phyloP scores from a whole-genome alignment of 2,329 filamentous ascomycete species.

The Sporothrix variecibatus region DNA sequence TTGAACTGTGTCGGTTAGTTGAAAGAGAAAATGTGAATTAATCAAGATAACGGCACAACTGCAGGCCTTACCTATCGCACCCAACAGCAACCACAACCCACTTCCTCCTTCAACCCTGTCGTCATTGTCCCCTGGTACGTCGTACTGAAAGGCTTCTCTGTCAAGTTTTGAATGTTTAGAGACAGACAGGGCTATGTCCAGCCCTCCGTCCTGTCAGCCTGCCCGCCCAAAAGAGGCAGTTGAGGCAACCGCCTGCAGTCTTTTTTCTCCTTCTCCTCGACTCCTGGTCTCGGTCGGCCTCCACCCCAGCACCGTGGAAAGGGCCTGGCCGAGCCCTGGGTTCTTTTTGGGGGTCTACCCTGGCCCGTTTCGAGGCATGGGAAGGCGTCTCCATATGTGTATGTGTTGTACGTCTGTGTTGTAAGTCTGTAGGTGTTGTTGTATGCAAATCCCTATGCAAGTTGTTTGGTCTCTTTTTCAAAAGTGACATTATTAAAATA shows the following conservation, averaged over 20 bases:
- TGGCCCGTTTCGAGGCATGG: constrained; percentile 11
- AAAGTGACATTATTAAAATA: constrained; percentile 13
- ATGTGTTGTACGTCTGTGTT: neutral
- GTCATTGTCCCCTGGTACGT: neutral
- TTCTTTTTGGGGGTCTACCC: neutral
- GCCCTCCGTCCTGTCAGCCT: neutral
- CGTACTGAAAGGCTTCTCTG: neutral
- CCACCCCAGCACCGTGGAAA: neutral
- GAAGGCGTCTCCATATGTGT: neutral
- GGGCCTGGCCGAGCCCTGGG: neutral
- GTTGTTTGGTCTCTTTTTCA: neutral
- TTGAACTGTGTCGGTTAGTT: no score
- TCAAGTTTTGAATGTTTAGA: neutral
- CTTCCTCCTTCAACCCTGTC: neutral
- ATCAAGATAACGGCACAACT: no score
- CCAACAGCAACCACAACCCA: neutral
- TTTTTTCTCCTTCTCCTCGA: neutral
- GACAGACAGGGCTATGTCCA: neutral
- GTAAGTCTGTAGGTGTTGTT: neutral
- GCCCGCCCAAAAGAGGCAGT: neutral
- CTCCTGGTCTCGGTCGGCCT: neutral
- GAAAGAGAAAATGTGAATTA: no score
- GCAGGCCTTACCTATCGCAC: no score
- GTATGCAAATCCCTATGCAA: neutral
- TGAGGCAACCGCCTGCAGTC: neutral